Percentiles rank a stretch among this genome's conserved stretches.
Conservation (phyloP, 1,284 basidiomycete species). For the Leccinum cinnamomeum region DNA sequence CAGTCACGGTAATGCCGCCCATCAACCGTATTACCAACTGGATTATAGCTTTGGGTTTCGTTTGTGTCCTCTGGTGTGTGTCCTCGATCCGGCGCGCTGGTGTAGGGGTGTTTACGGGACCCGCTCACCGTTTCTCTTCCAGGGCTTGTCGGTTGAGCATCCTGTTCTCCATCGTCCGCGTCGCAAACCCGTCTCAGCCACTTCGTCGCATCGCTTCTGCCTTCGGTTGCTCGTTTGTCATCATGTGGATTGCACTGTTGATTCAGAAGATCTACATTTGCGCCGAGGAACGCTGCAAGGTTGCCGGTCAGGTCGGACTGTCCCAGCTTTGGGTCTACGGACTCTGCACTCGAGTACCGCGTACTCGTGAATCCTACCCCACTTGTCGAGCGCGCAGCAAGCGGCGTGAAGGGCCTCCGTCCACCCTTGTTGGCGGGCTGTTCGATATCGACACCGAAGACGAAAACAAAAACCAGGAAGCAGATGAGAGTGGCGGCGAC, state of each 20-base stretch:
- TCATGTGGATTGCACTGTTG: slow-evolving; percentile 28
- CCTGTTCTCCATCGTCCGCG: slow-evolving; percentile 25
- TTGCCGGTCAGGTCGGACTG: slow-evolving; percentile 11
- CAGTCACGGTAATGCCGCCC: not conserved
- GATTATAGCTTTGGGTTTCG: slow-evolving; percentile 19
- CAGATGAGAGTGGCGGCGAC: too few species aligned
- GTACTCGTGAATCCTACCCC: too few species aligned
- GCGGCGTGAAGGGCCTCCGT: too few species aligned
- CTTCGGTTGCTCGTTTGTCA: slow-evolving; percentile 18
- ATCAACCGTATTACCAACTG: slow-evolving; percentile 10
- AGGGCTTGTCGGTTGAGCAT: slow-evolving; percentile 31
- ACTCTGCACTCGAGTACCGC: too few species aligned
- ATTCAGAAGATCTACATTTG: slow-evolving; percentile 22
- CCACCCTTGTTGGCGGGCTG: too few species aligned
- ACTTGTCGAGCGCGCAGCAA: too few species aligned
- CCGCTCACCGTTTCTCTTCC: not conserved
- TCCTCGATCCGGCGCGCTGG: not conserved
- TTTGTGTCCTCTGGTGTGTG: slow-evolving; percentile 26
- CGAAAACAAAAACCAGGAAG: too few species aligned
- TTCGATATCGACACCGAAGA: too few species aligned
- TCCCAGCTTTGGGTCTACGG: slow-evolving; percentile 13
- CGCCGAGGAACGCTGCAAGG: not conserved
- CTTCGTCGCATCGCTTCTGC: slow-evolving; percentile 8
- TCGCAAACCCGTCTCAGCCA: too few species aligned
- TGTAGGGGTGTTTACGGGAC: not conserved